Evolutionary conservation across 345 rosid species (phyloP).

Genomic region (Bruguiera parviflora): DNA sequence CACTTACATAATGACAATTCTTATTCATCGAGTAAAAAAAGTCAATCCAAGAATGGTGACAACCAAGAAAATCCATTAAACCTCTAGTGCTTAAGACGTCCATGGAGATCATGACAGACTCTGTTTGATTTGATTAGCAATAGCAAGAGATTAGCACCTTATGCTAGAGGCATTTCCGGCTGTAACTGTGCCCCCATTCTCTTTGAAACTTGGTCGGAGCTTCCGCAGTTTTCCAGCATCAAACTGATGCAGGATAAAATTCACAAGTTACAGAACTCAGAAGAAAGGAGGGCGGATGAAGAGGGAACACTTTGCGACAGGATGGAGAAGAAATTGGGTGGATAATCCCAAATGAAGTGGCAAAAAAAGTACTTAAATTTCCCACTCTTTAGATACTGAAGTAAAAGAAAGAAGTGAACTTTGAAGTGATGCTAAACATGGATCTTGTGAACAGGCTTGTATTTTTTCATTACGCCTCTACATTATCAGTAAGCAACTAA

Average conservation of each 20-base stretch:
- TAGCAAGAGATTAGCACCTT: conserved; percentile 44
- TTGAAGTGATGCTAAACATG: not conserved
- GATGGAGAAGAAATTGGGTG: not conserved
- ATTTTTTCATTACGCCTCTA: not conserved
- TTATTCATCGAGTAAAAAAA: not conserved
- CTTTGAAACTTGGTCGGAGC: conserved; percentile 95
- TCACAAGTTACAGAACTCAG: not conserved
- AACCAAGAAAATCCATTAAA: not conserved
- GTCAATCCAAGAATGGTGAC: not conserved
- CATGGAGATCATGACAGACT: not conserved
- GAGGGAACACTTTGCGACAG: not conserved
- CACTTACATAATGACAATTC: not conserved
- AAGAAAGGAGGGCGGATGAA: not conserved
- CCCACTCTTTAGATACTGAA: not conserved
- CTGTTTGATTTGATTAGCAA: not conserved
- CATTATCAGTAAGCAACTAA: conserved; percentile 5
- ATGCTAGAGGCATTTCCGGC: conserved; percentile 99
- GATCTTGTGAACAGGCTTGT: not conserved
- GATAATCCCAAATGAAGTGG: not conserved
- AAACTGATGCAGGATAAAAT: conserved; percentile 49
- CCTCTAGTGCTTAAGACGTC: not conserved
- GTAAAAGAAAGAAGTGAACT: not conserved
- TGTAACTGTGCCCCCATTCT: conserved; percentile 84
- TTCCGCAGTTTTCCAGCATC: conserved; percentile 86
- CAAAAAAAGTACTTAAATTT: not conserved